Evolutionary conservation across 2,329 filamentous ascomycete genomes (phyloP), one percentile per base, ranked within the genome.

Genomic region (Alternaria rosae): DNA sequence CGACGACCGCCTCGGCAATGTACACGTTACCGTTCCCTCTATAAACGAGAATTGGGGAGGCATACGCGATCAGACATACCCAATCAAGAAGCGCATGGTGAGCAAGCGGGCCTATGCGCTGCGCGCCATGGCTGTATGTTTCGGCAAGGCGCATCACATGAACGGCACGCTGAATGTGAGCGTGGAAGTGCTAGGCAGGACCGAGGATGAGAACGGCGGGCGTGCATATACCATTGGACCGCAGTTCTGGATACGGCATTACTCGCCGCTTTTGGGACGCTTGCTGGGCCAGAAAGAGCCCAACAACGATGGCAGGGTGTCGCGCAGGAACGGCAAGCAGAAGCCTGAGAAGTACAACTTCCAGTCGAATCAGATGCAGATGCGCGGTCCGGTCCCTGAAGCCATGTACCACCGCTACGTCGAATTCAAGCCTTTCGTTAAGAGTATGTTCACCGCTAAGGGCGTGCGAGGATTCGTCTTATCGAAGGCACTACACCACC

Each of bases 401-500:
- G 84, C 89, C 64, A 84, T 98, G 32, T 97, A 97, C 78, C 94
- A 97, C 77, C 91, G 93, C 68, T 98, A 91, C 74, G 94, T 97
- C 59, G 94, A 97, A 77, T 97, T 97, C 80, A 91, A 89, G 59
- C 93, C 94, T 25, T 92, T 97, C 73, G 91, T 98, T 57, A 92
- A 92, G 53, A 88, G 89, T 66, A 96, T 97, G 89, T 98, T 97
- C 80, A 91, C 89, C 1, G 87, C 88, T 10, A 87, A 87, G 26
- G 94, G 93, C 54, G 72, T 97, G 5, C 87, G 91, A 51, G 94
- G 94, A 17, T 89, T 88, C 65, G 85, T 97, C 47, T 83, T 97
- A 20, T 93, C 95, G 78, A 91, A 90, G 72, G 92, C 92, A 1
- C 85, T 98, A 7, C 94, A 97, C 78, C 92, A 97, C 75, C 94